Percentiles rank a stretch among this genome's conserved stretches.
Conservation (phyloP, 345 rosid species). For the Eucalyptus camaldulensis region DNA sequence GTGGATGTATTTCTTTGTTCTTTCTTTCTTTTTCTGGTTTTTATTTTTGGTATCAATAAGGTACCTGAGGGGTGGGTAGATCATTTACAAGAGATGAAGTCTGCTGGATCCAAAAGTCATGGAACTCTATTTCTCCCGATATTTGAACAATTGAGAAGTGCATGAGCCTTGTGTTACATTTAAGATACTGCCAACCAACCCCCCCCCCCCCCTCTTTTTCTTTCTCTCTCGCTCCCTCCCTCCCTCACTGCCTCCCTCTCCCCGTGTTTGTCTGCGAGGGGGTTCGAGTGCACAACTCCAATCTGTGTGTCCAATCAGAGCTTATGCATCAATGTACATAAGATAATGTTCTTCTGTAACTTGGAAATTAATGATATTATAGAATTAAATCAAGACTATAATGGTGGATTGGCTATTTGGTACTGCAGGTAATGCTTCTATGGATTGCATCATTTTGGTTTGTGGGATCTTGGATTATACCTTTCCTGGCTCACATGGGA, state of each 20-base stretch:
- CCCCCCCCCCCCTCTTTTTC: not conserved
- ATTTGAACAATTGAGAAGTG: not conserved
- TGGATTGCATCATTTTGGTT: constrained; percentile 50
- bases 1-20: not conserved
- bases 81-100: not conserved
- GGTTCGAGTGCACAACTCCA: not conserved
- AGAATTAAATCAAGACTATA: not conserved
- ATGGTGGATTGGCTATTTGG: not conserved
- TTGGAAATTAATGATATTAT: not conserved
- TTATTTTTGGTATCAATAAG: not conserved
- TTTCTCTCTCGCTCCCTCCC: not conserved
- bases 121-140: not conserved
- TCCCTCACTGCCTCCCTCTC: not conserved
- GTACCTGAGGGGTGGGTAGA: not conserved
- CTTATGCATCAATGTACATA: not conserved
- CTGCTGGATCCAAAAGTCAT: not conserved
- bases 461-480: constrained; percentile 43
- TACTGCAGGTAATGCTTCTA: constrained; percentile 32
- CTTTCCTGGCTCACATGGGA: constrained; percentile 20
- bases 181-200: not conserved
- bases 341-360: not conserved
- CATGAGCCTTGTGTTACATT: not conserved
- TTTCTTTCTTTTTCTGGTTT: not conserved
- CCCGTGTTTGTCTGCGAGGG: not conserved
- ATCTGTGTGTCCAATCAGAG: not conserved